Evolutionary conservation across 2,329 filamentous ascomycete genomes (phyloP).

Genomic region (Aspergillus candidus): DNA sequence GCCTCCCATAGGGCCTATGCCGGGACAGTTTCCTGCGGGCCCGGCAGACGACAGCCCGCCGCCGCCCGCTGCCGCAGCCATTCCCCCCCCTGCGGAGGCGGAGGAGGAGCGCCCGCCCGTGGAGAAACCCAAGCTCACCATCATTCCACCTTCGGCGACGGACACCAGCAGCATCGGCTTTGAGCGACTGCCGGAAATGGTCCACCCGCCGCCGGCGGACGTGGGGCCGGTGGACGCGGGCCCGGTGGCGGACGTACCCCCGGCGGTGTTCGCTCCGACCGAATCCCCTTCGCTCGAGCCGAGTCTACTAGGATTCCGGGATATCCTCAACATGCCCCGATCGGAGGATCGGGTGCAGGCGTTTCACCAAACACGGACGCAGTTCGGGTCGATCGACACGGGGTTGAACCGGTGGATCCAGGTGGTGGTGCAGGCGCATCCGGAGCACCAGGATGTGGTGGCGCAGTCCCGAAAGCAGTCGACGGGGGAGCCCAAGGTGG

Average conservation of each 20-base stretch:
- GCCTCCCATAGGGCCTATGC: slow-evolving; percentile 11
- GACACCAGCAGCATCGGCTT: slow-evolving; percentile 14
- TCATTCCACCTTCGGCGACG: slow-evolving; percentile 21
- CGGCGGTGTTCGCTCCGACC: slow-evolving; percentile 8
- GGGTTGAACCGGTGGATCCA: slow-evolving; percentile 61
- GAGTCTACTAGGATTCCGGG: slow-evolving; percentile 59
- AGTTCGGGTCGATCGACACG: slow-evolving; percentile 66
- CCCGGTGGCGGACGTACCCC: slow-evolving; percentile 6
- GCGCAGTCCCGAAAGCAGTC: slow-evolving; percentile 30
- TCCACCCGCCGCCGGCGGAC: slow-evolving; percentile 9
- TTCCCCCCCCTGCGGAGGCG: slow-evolving; percentile 3
- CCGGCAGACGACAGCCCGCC: slow-evolving; percentile 8
- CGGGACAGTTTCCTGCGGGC: slow-evolving; percentile 17
- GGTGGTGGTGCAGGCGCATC: slow-evolving; percentile 44
- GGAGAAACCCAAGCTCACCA: slow-evolving; percentile 26
- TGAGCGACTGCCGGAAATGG: slow-evolving; percentile 9
- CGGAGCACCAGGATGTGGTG: slow-evolving; percentile 48
- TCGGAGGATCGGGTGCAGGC: slow-evolving; percentile 63
- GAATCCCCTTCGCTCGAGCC: slow-evolving; percentile 18
- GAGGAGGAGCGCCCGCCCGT: not conserved
- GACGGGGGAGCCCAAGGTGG: slow-evolving; percentile 23
- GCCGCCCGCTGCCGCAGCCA: slow-evolving; percentile 1
- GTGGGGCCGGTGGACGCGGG: slow-evolving; percentile 1
- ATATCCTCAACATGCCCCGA: slow-evolving; percentile 66
- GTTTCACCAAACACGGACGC: slow-evolving; percentile 65